Evolutionary conservation across 306 rosid species (phyloP), one percentile per base, ranked within the genome.

Genomic region (Cercis canadensis): DNA sequence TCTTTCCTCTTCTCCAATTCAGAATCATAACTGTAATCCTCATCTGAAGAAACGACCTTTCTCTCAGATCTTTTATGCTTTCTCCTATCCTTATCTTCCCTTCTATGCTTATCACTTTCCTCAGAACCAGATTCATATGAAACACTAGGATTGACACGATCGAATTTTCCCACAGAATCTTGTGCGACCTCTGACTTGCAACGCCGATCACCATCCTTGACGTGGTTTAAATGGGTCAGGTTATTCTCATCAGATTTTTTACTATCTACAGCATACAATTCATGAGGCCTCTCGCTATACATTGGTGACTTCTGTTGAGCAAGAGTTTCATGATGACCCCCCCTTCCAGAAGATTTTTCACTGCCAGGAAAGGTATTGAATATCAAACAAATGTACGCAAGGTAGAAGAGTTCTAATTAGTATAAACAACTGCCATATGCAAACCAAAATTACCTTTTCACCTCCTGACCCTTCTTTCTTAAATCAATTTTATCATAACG

Each of bases 41-140:
- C 91, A 46, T 84, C 97, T 2, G 97, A 95, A 62, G 87, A 76
- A 8, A 53, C 67, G 24, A 34, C 73, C 33, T 72, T 89, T 77
- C 85, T 87, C 79, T 83, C 97, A 15, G 97, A 88, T 75, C 87
- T 94, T 81, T 77, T 91, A 49, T 82, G 96, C 83, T 88, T 95
- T 75, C 83, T 86, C 79, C 72, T 86, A 61, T 81, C 88, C 82
- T 73, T 87, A 57, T 86, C 89, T 57, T 82, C 88, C 33, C 64
- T 77, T 78, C 50, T 83, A 77, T 39, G 75, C 77, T 84, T 95
- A 51, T 69, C 81, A 74, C 78, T 87, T 65, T 86, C 90, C 80
- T 91, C 96, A 62, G 88, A 84, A 81, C 72, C 79, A 73, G 96
- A 83, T 78, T 81, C 87, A 56, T 72, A 49, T 13, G 73, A 62